A percentile compares a stretch with the other conserved stretches of the same genome.
Conservation (phyloP, 805 yeast species). For the Yarrowia keelungensis region DNA sequence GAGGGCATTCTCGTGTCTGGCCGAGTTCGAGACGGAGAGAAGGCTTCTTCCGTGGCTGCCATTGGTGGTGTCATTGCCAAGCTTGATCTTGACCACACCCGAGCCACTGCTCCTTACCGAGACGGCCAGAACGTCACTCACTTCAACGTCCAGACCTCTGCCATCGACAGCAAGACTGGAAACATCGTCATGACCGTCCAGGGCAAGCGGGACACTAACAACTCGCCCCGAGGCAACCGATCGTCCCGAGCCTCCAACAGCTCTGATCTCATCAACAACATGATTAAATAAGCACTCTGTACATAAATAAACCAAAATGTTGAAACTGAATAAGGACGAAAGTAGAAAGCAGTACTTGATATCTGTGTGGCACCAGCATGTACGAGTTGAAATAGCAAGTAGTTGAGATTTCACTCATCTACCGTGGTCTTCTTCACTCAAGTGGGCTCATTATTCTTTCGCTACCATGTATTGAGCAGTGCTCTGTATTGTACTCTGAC, state of each 20-base stretch:
- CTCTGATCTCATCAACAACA: conserved; percentile 36
- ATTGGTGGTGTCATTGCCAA: conserved; percentile 28
- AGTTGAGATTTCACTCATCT: too few relatives aligned
- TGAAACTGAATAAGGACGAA: background rate
- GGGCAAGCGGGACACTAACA: conserved; percentile 36
- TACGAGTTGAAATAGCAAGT: too few relatives aligned
- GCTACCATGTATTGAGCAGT: too few relatives aligned
- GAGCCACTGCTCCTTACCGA: conserved; percentile 28
- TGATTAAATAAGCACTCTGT: conserved; percentile 37
- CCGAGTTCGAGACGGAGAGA: conserved; percentile 32
- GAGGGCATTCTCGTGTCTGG: conserved; percentile 32
- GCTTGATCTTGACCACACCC: conserved; percentile 31
- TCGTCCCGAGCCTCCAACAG: conserved; percentile 27
- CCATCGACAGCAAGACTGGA: conserved; percentile 34
- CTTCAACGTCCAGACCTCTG: conserved; percentile 25
- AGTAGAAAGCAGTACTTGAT: too few relatives aligned
- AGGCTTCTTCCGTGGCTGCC: conserved; percentile 20
- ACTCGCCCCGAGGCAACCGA: conserved; percentile 5
- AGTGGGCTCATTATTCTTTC: too few relatives aligned
- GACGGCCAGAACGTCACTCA: conserved; percentile 19
- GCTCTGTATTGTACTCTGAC: too few relatives aligned
- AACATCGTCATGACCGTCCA: conserved; percentile 21
- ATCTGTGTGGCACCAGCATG: too few relatives aligned
- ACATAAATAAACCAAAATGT: conserved; percentile 33
- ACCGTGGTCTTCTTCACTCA: too few relatives aligned